Percentiles rank a stretch among this genome's conserved stretches.
Conservation (phyloP, 2,329 filamentous ascomycete genomes). For the Colletotrichum filicis region DNA sequence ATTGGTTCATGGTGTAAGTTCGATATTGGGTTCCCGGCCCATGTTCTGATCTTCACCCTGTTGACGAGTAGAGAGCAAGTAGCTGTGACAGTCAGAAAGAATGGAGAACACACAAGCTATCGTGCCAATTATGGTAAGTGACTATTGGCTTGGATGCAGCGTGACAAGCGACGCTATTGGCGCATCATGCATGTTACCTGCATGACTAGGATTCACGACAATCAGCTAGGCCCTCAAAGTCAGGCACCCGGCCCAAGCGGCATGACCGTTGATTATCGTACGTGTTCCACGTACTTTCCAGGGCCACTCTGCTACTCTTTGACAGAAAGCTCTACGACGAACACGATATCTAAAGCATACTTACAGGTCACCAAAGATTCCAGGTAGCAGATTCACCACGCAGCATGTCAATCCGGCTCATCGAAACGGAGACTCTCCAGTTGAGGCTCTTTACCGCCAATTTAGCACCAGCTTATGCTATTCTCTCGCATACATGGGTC, state of each 20-base stretch:
- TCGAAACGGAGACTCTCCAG: conserved; percentile 30
- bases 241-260: too few species aligned
- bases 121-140: background rate
- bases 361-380: background rate
- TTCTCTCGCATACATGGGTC: conserved; percentile 43
- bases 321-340: background rate
- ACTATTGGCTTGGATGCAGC: background rate
- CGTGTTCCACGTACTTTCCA: background rate
- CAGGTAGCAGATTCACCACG: background rate
- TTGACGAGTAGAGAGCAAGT: too few species aligned
- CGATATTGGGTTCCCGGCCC: too few species aligned
- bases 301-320: background rate
- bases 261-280: background rate
- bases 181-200: background rate
- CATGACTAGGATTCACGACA: background rate
- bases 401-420: conserved; percentile 33
- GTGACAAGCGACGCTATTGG: background rate
- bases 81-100: too few species aligned
- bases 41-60: too few species aligned
- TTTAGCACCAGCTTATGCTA: conserved; percentile 39
- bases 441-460: conserved; percentile 27
- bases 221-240: background rate
- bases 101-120: too few species aligned
- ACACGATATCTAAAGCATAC: background rate
- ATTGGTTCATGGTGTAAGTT: background rate